phyloP scores from a whole-genome alignment of 2,329 filamentous ascomycete genomes.

The Botryotinia calthae region DNA sequence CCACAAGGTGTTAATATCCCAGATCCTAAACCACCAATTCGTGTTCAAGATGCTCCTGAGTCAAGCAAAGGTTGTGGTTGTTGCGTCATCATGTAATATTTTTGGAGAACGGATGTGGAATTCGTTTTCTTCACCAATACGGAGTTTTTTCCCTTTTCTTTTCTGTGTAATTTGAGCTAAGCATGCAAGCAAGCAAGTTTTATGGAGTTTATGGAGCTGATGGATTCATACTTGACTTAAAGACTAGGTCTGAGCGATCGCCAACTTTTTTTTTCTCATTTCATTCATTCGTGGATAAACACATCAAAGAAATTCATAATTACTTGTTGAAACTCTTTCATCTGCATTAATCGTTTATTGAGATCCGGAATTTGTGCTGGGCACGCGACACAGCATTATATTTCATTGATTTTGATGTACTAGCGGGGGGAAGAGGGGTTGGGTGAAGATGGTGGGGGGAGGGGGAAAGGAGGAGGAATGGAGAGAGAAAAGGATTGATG shows the following conservation, averaged over 20 bases:
- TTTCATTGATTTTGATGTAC: conserved; percentile 4
- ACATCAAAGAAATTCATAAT: conserved; percentile 13
- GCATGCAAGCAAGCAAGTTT: conserved; percentile 14
- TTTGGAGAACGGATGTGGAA: neutral
- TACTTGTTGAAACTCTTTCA: conserved; percentile 12
- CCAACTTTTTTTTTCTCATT: neutral
- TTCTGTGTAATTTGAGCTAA: conserved; percentile 12
- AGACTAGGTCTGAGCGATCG: conserved; percentile 18
- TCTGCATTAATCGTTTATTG: conserved; percentile 10
- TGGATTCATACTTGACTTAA: conserved; percentile 8
- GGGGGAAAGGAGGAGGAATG: neutral
- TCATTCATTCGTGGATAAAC: neutral
- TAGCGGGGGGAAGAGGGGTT: neutral
- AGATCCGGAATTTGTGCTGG: conserved; percentile 7
- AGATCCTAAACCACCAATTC: conserved; percentile 44
- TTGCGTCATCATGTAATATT: conserved; percentile 49
- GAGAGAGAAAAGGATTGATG: conserved; percentile 6
- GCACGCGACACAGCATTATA: neutral
- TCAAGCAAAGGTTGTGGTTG: conserved; percentile 49
- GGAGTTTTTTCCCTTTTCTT: neutral
- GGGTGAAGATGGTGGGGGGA: neutral
- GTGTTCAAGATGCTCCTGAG: conserved; percentile 53
- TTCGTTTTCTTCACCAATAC: conserved; percentile 8
- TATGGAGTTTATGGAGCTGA: conserved; percentile 10
- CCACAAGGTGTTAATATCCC: conserved; percentile 36